Evolutionary conservation across 805 yeast species (phyloP).

Genomic region (Schwanniomyces sp.): DNA sequence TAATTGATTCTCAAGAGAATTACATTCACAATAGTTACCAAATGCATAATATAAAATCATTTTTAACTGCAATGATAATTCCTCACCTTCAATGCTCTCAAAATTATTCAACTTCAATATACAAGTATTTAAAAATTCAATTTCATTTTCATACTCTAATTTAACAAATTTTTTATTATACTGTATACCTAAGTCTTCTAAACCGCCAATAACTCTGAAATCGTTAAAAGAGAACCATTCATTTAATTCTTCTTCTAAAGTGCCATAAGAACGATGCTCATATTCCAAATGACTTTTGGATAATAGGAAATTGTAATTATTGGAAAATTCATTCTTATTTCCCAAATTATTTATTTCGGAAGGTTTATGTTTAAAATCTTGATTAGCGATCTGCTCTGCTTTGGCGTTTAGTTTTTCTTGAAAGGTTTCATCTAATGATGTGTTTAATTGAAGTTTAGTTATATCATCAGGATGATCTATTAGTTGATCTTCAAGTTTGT

Average conservation of each 20-base stretch:
- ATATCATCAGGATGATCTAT: conserved; percentile 43
- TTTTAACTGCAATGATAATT: conserved; percentile 5
- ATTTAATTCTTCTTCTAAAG: conserved; percentile 26
- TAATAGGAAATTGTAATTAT: conserved; percentile 25
- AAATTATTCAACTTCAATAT: not conserved
- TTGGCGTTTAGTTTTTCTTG: conserved; percentile 41
- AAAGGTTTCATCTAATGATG: conserved; percentile 39
- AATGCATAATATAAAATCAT: conserved; percentile 22
- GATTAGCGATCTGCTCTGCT: conserved; percentile 35
- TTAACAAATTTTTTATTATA: conserved; percentile 1
- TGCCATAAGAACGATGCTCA: conserved; percentile 25
- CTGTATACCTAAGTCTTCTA: conserved; percentile 8
- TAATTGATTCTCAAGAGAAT: conserved; percentile 14
- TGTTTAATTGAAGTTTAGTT: conserved; percentile 29
- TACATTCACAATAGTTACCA: conserved; percentile 20
- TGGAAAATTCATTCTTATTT: not conserved
- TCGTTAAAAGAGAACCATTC: conserved; percentile 42
- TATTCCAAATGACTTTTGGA: conserved; percentile 32
- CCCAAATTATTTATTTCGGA: not conserved
- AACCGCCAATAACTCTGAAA: conserved; percentile 20
- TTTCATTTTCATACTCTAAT: not conserved
- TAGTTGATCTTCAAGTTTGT: conserved; percentile 47
- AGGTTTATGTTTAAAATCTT: conserved; percentile 1
- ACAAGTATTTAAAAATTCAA: not conserved
- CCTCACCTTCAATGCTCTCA: not conserved